Evolutionary conservation across 306 rosid genomes (phyloP).

Genomic region (Citrullus amarus): DNA sequence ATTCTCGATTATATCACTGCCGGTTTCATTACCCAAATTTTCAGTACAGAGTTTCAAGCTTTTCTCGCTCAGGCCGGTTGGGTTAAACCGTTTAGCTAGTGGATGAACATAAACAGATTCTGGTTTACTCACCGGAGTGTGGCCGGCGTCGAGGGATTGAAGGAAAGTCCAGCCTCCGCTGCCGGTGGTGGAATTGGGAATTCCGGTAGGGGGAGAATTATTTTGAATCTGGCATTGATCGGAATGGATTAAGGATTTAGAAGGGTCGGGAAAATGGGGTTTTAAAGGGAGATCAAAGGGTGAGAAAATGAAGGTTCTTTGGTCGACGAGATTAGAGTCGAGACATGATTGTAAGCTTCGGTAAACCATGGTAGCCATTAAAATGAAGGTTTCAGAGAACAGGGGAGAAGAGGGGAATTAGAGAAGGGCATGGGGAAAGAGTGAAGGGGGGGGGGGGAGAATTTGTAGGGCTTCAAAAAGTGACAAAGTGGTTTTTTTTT

Average conservation of each 20-base stretch:
- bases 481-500: not conserved
- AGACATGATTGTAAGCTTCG: not conserved
- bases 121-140: not conserved
- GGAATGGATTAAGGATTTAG: not conserved
- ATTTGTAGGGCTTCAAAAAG: slow-evolving; percentile 9
- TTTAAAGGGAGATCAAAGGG: not conserved
- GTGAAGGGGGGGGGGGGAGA: not conserved
- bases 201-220: not conserved
- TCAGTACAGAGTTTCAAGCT: slow-evolving; percentile 81
- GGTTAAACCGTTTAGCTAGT: slow-evolving; percentile 29
- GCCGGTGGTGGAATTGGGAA: slow-evolving; percentile 2
- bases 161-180: slow-evolving; percentile 44
- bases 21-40: slow-evolving; percentile 74
- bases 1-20: slow-evolving; percentile 43
- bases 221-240: not conserved
- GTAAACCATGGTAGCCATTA: slow-evolving; percentile 8
- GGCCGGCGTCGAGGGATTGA: slow-evolving; percentile 30
- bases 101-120: slow-evolving; percentile 46
- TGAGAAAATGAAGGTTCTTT: not conserved
- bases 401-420: not conserved
- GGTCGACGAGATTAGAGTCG: not conserved
- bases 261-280: not conserved
- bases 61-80: slow-evolving; percentile 28
- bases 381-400: not conserved
- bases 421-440: not conserved